Evolutionary conservation across 78 protist genomes (phyloP).

Genomic region (slime mould (Dictyostelium discoideum)): DNA sequence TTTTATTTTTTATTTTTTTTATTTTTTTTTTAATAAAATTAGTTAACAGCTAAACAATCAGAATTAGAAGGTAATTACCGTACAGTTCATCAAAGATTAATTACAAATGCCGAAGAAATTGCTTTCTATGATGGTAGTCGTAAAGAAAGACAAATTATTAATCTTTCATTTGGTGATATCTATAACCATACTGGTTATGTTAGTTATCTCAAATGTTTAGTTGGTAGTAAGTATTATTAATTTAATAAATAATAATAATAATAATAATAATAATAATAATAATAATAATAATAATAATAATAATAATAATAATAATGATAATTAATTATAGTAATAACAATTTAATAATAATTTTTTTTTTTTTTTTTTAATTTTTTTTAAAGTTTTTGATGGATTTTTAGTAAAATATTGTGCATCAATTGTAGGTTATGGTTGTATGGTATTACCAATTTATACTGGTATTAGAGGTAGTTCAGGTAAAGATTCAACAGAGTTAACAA

Average conservation of each 20-base stretch:
- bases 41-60: slow-evolving; percentile 78
- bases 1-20: not conserved
- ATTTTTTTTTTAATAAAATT: not conserved
- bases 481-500: slow-evolving; percentile 82
- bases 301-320: not conserved
- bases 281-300: no score
- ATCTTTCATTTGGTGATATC: slow-evolving; percentile 73
- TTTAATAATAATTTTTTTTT: not conserved
- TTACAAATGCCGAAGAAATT: slow-evolving; percentile 81
- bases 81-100: slow-evolving; percentile 83
- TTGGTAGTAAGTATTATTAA: slow-evolving; percentile 36
- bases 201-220: slow-evolving; percentile 75
- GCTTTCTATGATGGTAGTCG: slow-evolving; percentile 83
- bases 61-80: slow-evolving; percentile 83
- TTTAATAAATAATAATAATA: no score
- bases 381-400: slow-evolving; percentile 82
- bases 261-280: no score
- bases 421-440: slow-evolving; percentile 88
- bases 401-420: slow-evolving; percentile 89
- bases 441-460: slow-evolving; percentile 80
- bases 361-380: not conserved
- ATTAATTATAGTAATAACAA: not conserved
- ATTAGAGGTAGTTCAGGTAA: slow-evolving; percentile 47
- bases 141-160: slow-evolving; percentile 76
- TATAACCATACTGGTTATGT: slow-evolving; percentile 76